Evolutionary conservation across 495 filamentous ascomycete genomes (phyloP), one percentile per base, ranked within the genome.

Genomic region (Rostrohypoxylon terebratum): DNA sequence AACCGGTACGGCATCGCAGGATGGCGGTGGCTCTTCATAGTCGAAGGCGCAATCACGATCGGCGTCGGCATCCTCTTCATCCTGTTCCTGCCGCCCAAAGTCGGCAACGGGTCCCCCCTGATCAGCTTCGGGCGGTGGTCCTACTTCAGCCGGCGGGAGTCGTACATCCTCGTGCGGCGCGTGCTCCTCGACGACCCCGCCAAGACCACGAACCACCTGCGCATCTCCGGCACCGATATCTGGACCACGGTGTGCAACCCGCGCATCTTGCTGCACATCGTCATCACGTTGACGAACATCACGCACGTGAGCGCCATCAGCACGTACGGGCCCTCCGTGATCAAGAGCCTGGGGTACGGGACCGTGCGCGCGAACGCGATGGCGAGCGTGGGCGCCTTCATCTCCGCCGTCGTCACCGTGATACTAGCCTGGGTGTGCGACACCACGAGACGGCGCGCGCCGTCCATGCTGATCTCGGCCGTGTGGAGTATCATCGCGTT

Each of bases 11-110:
- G 85, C 0, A 66, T 88, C 4, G 74, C 81, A 2, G 88, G 89
- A 0, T 91, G 89, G 89, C 83, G 85, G 61, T 91, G 89, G 89
- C 81, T 91, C 4, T 90, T 90, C 75, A 72, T 88, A 4, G 68
- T 88, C 34, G 87, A 89, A 68, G 87, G 87, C 8, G 48, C 84
- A 2, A 83, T 89, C 47, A 89, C 87, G 4, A 76, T 90, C 9
- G 77, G 83, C 53, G 81, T 85, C 13, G 87, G 81, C 3, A 69
- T 85, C 25, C 40, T 86, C 10, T 88, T 90, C 71, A 77, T 85
- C 33, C 77, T 82, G 0, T 63, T 87, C 10, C 81, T 88, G 4
- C 87, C 87, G 0, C 76, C 79, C 0, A 77, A 76, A 0, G 79
- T 78, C 0, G 80, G 78, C 4, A 79, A 85, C 23, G 80, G 82